These are phyloP conservation scores for Filosporella fistucella DNA, from an alignment of 495 filamentous ascomycete genomes.

Conservation along the genomic window DNA sequence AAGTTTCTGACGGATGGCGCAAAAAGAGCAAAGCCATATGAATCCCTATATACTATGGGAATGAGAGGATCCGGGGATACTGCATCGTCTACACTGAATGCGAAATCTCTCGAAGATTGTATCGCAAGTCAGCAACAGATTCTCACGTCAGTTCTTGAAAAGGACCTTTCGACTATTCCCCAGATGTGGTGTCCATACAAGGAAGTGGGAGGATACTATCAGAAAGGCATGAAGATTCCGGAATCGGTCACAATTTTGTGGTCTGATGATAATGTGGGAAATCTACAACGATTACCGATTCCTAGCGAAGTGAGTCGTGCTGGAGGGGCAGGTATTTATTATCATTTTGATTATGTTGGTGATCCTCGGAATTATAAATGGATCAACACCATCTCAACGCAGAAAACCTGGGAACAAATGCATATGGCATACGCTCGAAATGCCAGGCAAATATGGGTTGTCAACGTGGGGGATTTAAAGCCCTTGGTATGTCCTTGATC, in stretches of 20 bases:
- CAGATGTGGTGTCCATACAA: slow-evolving; percentile 72
- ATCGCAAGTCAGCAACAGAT: slow-evolving; percentile 55
- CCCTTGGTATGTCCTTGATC: slow-evolving; percentile 30
- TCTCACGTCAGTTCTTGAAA: slow-evolving; percentile 46
- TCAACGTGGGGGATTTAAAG: slow-evolving; percentile 76
- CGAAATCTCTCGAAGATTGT: slow-evolving; percentile 52
- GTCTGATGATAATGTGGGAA: slow-evolving; percentile 73
- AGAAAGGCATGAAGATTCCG: slow-evolving; percentile 58
- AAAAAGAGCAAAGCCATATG: slow-evolving; percentile 56
- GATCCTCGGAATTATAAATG: slow-evolving; percentile 62
- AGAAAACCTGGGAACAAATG: slow-evolving; percentile 49
- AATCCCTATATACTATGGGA: slow-evolving; percentile 62
- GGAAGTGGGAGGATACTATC: slow-evolving; percentile 64
- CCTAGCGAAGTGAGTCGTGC: slow-evolving; percentile 49
- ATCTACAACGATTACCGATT: slow-evolving; percentile 61
- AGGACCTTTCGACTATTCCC: slow-evolving; percentile 48
- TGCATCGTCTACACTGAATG: slow-evolving; percentile 43
- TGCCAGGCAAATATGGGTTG: slow-evolving; percentile 66
- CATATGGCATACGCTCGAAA: slow-evolving; percentile 53
- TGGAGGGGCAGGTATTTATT: slow-evolving; percentile 57
- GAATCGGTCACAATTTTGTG: slow-evolving; percentile 70
- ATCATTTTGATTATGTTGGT: slow-evolving; percentile 62
- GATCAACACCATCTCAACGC: slow-evolving; percentile 64
- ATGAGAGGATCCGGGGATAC: slow-evolving; percentile 70
- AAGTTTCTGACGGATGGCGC: slow-evolving; percentile 65